Evolutionary conservation across 2,329 filamentous ascomycete genomes (phyloP).

Genomic region (Teratosphaeriaceae sp.): DNA sequence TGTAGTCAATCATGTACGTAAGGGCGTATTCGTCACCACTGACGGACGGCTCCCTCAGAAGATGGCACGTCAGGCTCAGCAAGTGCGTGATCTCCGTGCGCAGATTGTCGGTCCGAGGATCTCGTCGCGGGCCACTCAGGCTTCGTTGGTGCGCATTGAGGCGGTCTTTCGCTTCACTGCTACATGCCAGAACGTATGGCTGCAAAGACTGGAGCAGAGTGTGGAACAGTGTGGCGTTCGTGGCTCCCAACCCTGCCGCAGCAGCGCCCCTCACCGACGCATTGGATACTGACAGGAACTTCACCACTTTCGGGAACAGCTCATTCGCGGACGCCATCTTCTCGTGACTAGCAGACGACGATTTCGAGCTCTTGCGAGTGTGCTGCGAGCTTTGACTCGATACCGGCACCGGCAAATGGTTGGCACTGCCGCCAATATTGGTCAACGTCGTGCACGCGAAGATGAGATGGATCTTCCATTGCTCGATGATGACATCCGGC

Average conservation of each 20-base stretch:
- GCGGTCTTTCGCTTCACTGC: conserved; percentile 78
- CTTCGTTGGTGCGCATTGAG: conserved; percentile 72
- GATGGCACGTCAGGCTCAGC: conserved; percentile 88
- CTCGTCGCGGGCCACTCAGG: conserved; percentile 67
- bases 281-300: conserved; percentile 73
- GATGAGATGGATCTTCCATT: conserved; percentile 96
- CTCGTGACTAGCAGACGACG: conserved; percentile 53
- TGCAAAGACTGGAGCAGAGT: conserved; percentile 86
- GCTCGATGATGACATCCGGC: conserved; percentile 84
- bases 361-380: conserved; percentile 72
- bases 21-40: conserved; percentile 78
- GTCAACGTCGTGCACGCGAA: conserved; percentile 95
- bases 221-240: conserved; percentile 89
- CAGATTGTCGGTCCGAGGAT: conserved; percentile 75
- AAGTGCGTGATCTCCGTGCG: conserved; percentile 94
- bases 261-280: conserved; percentile 81
- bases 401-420: conserved; percentile 49
- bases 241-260: conserved; percentile 85
- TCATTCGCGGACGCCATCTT: conserved; percentile 84
- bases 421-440: conserved; percentile 57
- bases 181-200: conserved; percentile 76
- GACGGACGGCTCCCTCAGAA: conserved; percentile 70
- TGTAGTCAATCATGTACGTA: conserved; percentile 79
- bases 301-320: conserved; percentile 86
- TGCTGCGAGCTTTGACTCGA: conserved; percentile 57